phyloP scores from a whole-genome alignment of 2,329 filamentous ascomycete genomes.

The Penicillium sclerotigenum region DNA sequence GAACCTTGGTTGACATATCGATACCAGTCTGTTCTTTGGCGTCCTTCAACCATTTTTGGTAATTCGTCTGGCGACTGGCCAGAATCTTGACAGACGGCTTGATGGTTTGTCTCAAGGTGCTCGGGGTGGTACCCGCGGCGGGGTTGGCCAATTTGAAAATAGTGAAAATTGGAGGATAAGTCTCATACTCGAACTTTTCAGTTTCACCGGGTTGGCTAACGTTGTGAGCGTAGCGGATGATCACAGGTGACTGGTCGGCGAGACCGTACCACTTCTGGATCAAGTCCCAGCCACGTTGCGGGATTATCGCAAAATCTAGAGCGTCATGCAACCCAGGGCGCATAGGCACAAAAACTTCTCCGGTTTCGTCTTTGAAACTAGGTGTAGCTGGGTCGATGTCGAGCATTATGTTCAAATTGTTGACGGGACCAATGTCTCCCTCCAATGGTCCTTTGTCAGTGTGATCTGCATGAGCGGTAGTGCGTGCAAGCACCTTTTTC shows the following conservation, averaged over 20 bases:
- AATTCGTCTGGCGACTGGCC: constrained; percentile 66
- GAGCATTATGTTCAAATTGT: constrained; percentile 79
- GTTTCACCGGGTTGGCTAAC: constrained; percentile 57
- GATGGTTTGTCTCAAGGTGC: constrained; percentile 59
- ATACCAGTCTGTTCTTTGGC: constrained; percentile 69
- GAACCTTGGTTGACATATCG: constrained; percentile 68
- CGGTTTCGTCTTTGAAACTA: constrained; percentile 46
- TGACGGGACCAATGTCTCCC: constrained; percentile 71
- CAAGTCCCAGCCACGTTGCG: constrained; percentile 75
- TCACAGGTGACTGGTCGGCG: constrained; percentile 64
- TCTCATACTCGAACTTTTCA: constrained; percentile 76
- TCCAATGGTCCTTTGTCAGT: constrained; percentile 58
- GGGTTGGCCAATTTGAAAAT: constrained; percentile 71
- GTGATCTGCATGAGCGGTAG: constrained; percentile 55
- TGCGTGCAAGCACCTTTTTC: constrained; percentile 65
- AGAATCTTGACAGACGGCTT: constrained; percentile 64
- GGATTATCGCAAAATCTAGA: constrained; percentile 75
- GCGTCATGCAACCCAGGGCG: constrained; percentile 61
- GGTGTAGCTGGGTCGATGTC: constrained; percentile 47
- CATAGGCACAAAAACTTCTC: constrained; percentile 65
- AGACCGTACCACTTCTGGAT: constrained; percentile 80
- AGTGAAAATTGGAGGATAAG: constrained; percentile 79
- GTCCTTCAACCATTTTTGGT: constrained; percentile 71
- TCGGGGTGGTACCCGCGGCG: constrained; percentile 56
- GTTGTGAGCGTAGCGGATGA: constrained; percentile 74